Evolutionary conservation across 805 yeast genomes (phyloP), one percentile per base, ranked within the genome.

Genomic region (Saccharomycopsis olivae): DNA sequence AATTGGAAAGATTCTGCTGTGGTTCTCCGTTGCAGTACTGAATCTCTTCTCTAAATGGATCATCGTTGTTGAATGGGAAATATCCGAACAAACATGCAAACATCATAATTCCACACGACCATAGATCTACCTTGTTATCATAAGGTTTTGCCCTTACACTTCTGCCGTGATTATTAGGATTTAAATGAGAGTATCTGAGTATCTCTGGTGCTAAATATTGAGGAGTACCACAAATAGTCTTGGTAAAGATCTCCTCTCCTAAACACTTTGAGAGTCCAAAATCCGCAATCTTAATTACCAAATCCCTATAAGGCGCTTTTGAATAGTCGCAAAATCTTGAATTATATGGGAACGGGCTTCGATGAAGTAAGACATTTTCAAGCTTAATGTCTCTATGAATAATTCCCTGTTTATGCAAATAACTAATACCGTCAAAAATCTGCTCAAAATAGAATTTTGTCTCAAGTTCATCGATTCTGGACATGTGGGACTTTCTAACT

Each of bases 171-270:
- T 5, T 25, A 13, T n/a, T 4, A 69, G 65, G 56, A 76, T 75
- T 17, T 53, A 50, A n/a, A 29, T 6, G 6, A 8, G 24, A 8
- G n/a, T 32, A 32, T 14, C 16, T n/a, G 6, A 66, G 47, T 5
- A 83, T 80, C 52, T 83, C 94, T 0, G 94, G 94, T 0, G 92
- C 92, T 15, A 83, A 92, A 53, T 83, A 83, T 0, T 89, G 86
- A 0, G 94, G 94, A 0, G 94, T 83, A 2, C 94, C 94, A 59
- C 94, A 83, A 30, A 83, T 57, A 0, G 94, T 83, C 49, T 76
- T 76, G 8, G 94, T 80, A 53, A 80, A 80, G 45, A 75, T 72
- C 47, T 74, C 59, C 49, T 79, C 86, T 5, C 89, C 89, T 17
- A 41, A 37, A 35, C 64, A 60, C 49, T 71, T 65, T 1, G 76